Base-by-base conservation (phyloP, 2,329 filamentous ascomycete species). In the Penicillium sp. region DNA sequence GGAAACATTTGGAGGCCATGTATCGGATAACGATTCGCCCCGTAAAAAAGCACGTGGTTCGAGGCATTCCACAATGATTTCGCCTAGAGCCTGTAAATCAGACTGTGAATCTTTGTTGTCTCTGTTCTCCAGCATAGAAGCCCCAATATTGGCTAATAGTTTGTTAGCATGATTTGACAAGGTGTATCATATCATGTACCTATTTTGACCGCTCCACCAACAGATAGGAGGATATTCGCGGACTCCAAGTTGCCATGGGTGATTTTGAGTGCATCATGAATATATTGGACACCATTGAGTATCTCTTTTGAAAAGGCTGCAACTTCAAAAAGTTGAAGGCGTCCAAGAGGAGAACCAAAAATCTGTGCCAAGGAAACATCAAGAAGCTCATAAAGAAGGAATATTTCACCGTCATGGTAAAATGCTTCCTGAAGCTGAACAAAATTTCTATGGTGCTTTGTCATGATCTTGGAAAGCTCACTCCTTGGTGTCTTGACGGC, bases 351-450 rank as follows among this genome's bases (percentile, higher is more conserved):
- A 7, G 49, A 59, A 37, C 42, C 41, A 33, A 59, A 61, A 12
- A 57, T 49, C 26, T 56, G 37, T 7, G 26, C 45, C 18, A 62
- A 48, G 18, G 51, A 60, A n/a, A 60, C 41, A 43, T 60, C 60
- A 49, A 60, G 58, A 2, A 62, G 20, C 49, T 62, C 48, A 37
- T 59, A 61, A 31, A 57, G 46, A n/a, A 62, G 31, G 37, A 55
- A 60, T 23, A 60, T 43, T 11, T 3, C 6, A 12, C 43, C 37
- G 5, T 59, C 46, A 26, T 54, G n/a, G 31, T 59, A 61, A n/a
- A 61, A 33, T 15, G 41, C 52, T 25, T 59, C 49, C 26, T 54
- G 31, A 7, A 58, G 22, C 7, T 41, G 2, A 11, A 61, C 53
- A 29, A 61, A 41, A 44, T 61, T 61, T 31, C 20, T 40, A 33